These are phyloP conservation scores for Solanum okadae DNA, from an alignment of 257 asterid genomes.

Conservation along the genomic window DNA sequence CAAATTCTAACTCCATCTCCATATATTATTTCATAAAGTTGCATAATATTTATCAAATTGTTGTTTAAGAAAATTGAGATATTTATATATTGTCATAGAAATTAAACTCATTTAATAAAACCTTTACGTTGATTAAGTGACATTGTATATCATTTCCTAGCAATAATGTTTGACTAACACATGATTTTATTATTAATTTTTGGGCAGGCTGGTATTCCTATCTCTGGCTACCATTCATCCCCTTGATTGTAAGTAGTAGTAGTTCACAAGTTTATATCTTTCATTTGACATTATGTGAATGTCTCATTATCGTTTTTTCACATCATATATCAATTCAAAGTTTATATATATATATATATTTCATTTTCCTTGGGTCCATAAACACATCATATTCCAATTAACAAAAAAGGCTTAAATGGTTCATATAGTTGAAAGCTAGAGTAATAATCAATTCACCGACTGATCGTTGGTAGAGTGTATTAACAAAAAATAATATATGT, in stretches of 20 bases:
- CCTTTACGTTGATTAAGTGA: not conserved
- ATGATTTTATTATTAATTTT: not conserved
- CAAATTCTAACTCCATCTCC: no score
- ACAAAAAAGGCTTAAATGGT: not conserved
- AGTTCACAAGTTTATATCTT: not conserved
- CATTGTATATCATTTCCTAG: not conserved
- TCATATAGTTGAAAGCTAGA: not conserved
- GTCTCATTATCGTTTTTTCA: not conserved
- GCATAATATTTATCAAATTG: no score
- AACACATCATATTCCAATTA: not conserved
- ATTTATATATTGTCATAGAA: not conserved
- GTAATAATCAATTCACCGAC: not conserved
- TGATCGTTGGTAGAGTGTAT: not conserved
- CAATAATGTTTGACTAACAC: not conserved
- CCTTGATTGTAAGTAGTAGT: constrained; percentile 64
- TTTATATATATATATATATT: not conserved
- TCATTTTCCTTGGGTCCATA: not conserved
- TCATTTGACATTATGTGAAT: not conserved
- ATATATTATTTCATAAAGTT: no score
- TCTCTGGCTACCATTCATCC: constrained; percentile 83
- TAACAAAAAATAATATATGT: no score
- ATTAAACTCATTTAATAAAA: not conserved
- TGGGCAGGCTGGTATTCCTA: constrained; percentile 81
- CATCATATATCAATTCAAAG: not conserved
- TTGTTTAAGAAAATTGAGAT: not conserved